phyloP scores from a whole-genome alignment of 2,329 filamentous ascomycete genomes.

The Sordariomycetes sp. region DNA sequence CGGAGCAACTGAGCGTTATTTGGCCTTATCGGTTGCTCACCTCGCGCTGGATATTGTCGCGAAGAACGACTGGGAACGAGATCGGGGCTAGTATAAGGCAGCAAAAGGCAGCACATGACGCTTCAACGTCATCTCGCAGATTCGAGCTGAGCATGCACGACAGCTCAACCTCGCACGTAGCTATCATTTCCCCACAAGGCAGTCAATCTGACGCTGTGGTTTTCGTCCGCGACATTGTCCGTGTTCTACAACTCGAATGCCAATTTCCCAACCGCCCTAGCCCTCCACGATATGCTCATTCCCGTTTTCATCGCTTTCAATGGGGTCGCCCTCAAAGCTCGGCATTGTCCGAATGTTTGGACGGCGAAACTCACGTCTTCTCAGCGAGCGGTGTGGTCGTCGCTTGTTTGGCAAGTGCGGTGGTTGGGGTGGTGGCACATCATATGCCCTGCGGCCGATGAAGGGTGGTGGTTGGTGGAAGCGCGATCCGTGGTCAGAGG shows the following conservation, averaged over 20 bases:
- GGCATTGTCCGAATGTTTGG: slow-evolving; percentile 23
- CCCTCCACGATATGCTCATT: too few species aligned
- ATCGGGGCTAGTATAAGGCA: too few species aligned
- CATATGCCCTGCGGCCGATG: slow-evolving; percentile 15
- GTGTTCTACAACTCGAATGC: too few species aligned
- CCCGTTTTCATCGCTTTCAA: slow-evolving; percentile 11
- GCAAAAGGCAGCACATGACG: too few species aligned
- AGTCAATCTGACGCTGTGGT: too few species aligned
- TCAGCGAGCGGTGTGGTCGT: slow-evolving; percentile 8
- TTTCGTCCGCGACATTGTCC: too few species aligned
- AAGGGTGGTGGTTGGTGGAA: slow-evolving; percentile 22
- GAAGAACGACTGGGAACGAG: too few species aligned
- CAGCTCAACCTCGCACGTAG: background rate
- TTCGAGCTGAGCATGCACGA: too few species aligned
- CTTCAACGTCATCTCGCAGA: background rate
- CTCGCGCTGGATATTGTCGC: too few species aligned
- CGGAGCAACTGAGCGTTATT: too few species aligned
- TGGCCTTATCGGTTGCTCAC: too few species aligned
- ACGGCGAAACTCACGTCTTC: slow-evolving; percentile 13
- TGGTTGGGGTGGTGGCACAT: slow-evolving; percentile 2
- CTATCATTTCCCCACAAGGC: background rate
- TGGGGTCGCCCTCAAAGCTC: slow-evolving; percentile 21
- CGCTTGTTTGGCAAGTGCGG: slow-evolving; percentile 6
- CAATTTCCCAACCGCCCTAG: background rate
- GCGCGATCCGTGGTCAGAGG: slow-evolving; percentile 3